phyloP scores from a whole-genome alignment of 345 rosid species.

The Corchorus capsularis region DNA sequence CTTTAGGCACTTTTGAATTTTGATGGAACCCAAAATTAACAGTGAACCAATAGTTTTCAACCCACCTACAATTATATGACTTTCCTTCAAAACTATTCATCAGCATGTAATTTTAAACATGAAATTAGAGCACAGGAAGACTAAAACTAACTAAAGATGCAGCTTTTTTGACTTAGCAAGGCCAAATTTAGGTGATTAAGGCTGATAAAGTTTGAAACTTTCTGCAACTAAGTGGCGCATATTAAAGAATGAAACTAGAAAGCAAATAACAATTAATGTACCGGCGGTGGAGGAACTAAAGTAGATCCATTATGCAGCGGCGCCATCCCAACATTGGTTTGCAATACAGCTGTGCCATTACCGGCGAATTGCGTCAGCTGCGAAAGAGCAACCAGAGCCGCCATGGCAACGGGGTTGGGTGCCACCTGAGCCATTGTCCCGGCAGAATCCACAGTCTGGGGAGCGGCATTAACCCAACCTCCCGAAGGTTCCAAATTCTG shows the following conservation, averaged over 20 bases:
- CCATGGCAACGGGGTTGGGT: conserved; percentile 29
- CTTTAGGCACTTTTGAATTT: not conserved
- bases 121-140: not conserved
- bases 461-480: not conserved
- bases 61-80: not conserved
- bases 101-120: not conserved
- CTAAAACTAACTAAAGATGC: not conserved
- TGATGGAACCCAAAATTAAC: too few species aligned
- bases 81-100: not conserved
- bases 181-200: not conserved
- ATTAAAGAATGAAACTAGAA: not conserved
- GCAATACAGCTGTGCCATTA: conserved; percentile 22
- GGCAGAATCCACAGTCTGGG: conserved; percentile 11
- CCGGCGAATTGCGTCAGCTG: conserved; percentile 33
- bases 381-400: conserved; percentile 34
- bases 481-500: not conserved
- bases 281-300: conserved; percentile 24
- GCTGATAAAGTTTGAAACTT: not conserved
- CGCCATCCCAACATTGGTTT: not conserved
- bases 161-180: not conserved
- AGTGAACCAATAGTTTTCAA: not conserved
- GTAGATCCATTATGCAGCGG: not conserved
- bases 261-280: not conserved
- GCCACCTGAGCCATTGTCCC: not conserved
- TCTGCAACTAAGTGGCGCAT: not conserved